phyloP scores from a whole-genome alignment of 2,329 filamentous ascomycete species.

The Colletotrichum sp. region DNA sequence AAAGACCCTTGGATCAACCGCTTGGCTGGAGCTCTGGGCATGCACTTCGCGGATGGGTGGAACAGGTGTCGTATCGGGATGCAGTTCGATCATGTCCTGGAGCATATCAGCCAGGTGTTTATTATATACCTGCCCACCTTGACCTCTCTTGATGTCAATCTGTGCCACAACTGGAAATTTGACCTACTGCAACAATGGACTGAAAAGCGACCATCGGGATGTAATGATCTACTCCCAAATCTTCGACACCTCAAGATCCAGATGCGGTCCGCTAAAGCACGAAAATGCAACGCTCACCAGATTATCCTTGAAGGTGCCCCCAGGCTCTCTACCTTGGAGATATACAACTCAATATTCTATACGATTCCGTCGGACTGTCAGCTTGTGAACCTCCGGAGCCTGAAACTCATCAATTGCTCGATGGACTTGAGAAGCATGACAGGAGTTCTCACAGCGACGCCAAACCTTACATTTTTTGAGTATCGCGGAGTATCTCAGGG shows the following conservation, averaged over 20 bases:
- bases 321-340: background rate
- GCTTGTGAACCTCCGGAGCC: background rate
- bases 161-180: background rate
- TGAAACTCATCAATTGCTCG: background rate
- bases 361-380: background rate
- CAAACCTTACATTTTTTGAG: background rate
- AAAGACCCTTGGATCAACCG: background rate
- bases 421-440: background rate
- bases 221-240: background rate
- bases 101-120: background rate
- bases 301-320: background rate
- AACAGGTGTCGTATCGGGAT: background rate
- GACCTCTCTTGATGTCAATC: background rate
- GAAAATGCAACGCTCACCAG: background rate
- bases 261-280: background rate
- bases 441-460: background rate
- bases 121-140: background rate
- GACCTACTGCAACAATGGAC: background rate
- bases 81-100: background rate
- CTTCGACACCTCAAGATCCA: background rate
- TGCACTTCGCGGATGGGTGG: background rate
- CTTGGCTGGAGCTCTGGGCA: background rate
- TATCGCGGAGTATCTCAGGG: rapidly evolving
- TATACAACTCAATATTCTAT: background rate
- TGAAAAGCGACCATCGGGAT: background rate